Base-by-base conservation (phyloP, 1,284 basidiomycete species). In the Heterobasidion irregulare region DNA sequence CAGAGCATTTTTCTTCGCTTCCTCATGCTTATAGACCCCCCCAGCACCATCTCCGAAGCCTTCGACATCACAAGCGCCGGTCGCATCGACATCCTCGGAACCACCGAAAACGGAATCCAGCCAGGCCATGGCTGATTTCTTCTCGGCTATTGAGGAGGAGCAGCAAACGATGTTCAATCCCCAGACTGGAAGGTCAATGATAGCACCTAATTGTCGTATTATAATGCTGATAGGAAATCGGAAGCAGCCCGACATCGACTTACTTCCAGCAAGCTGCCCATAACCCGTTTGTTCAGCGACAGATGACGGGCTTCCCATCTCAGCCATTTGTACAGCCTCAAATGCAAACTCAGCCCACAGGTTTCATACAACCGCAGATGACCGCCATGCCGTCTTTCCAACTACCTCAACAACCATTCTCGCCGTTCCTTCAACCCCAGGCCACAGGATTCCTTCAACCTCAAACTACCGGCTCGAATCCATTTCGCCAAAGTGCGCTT, bases 71-170 rank as follows among this genome's bases (percentile, higher is more conserved):
- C 34, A 56, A 19, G 43, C 58, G 7, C 26, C 54, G 8, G 62
- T 62, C 9, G 52, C 63, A 18, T 63, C 67, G 4, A 64, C 66
- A 9, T 64, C 67, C 16, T 55, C 64, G 12, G 53, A 59, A 2
- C 43, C 64, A 1, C 58, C 61, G 18, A 56, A 64, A 16, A 47
- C 57, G 54, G 55, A 70, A 63, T 57, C 55, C 58, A 16, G 57
- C 57, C 68, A 70, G 54, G 66, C 77, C 18, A 76, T 91, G 55
- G 73, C 86, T 41, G 97, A 99, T 71, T 97, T 99, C 75, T 98
- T 99, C 72, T 76, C 81, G 51, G 84, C 91, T 15, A 97, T 99
- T 63, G 94, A 98, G 68, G 80, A 84, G 53, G 85, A 91, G 56
- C 86, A 91, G 65, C 75, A 83, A 6, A 78, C 79, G n/a, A 84